Conservation (phyloP, 192 early-diverging fungal genomes). For the Coemansia reversa region DNA sequence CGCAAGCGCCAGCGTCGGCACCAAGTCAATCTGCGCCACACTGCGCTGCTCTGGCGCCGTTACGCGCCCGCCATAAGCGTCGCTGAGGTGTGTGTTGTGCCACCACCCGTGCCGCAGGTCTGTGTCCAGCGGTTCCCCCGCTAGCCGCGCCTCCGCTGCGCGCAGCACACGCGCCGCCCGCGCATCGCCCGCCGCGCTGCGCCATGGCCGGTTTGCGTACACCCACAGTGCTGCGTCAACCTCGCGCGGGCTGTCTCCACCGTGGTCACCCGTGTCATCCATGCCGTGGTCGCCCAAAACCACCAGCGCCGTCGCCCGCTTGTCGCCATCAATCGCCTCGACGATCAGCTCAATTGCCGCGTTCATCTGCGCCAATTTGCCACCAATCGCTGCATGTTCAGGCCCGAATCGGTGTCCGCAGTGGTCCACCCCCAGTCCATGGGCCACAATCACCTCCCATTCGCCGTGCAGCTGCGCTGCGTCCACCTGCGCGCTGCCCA, state of each 20-base stretch:
- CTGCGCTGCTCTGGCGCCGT: constrained; percentile 55
- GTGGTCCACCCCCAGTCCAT: constrained; percentile 96
- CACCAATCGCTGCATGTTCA: constrained; percentile 78
- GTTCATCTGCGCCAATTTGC: constrained; percentile 88
- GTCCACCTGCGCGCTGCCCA: constrained; percentile 26
- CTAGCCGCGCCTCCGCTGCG: constrained; percentile 7
- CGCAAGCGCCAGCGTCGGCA: constrained; percentile 77
- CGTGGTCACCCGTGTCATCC: constrained; percentile 93
- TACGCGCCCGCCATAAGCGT: constrained; percentile 21
- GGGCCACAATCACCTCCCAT: constrained; percentile 87
- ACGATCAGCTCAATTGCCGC: constrained; percentile 66
- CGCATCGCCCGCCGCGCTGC: constrained; percentile 39
- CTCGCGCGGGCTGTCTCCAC: constrained; percentile 91
- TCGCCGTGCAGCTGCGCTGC: constrained; percentile 26
- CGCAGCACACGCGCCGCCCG: constrained; percentile 28
- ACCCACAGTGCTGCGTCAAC: constrained; percentile 82
- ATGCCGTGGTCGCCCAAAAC: constrained; percentile 98
- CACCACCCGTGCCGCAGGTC: constrained; percentile 37
- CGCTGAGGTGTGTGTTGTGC: constrained; percentile 34
- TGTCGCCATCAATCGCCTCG: constrained; percentile 56
- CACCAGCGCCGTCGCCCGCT: constrained; percentile 74
- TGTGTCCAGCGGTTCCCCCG: constrained; percentile 51
- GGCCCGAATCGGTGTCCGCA: constrained; percentile 92
- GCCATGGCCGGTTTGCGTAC: constrained; percentile 61
- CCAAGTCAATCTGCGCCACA: constrained; percentile 88